Evolutionary conservation across 495 filamentous ascomycete species (phyloP).

Genomic region (Aspergillus baeticus): DNA sequence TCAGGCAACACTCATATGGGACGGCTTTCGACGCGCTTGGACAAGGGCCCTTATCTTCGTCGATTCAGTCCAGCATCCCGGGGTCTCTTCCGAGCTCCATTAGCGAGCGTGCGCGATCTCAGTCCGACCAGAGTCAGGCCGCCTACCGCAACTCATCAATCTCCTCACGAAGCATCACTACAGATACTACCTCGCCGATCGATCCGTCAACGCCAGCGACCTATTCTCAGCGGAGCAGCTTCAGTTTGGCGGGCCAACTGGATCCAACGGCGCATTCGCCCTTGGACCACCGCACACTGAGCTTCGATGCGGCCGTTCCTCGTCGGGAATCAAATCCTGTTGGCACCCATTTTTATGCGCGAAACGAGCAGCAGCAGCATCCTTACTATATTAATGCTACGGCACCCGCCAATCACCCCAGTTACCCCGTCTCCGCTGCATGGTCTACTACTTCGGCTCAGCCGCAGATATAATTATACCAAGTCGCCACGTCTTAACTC

Average conservation of each 20-base stretch:
- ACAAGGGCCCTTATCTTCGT: constrained; percentile 36
- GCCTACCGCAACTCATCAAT: constrained; percentile 46
- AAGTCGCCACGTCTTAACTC: constrained; percentile 4
- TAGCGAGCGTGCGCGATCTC: constrained; percentile 41
- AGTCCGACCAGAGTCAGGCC: constrained; percentile 41
- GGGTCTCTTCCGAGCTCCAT: constrained; percentile 31
- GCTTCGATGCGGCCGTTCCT: constrained; percentile 37
- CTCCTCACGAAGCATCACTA: constrained; percentile 41
- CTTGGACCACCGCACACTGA: constrained; percentile 34
- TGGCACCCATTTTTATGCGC: constrained; percentile 33
- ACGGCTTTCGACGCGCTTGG: constrained; percentile 37
- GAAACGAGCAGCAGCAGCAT: constrained; percentile 31
- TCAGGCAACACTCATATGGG: constrained; percentile 34
- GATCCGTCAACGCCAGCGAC: constrained; percentile 39
- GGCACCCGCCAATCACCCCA: constrained; percentile 29
- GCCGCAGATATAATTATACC: constrained; percentile 37
- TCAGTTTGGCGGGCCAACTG: constrained; percentile 38
- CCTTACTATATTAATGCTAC: constrained; percentile 38
- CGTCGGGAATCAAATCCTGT: constrained; percentile 43
- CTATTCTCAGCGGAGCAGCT: constrained; percentile 40
- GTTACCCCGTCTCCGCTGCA: constrained; percentile 38
- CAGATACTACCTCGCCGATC: constrained; percentile 43
- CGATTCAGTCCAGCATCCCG: constrained; percentile 34
- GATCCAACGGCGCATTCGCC: constrained; percentile 27
- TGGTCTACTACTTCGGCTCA: constrained; percentile 46